These are phyloP conservation scores for Vinca minor DNA, from an alignment of 257 asterid species.

Conservation along the genomic window DNA sequence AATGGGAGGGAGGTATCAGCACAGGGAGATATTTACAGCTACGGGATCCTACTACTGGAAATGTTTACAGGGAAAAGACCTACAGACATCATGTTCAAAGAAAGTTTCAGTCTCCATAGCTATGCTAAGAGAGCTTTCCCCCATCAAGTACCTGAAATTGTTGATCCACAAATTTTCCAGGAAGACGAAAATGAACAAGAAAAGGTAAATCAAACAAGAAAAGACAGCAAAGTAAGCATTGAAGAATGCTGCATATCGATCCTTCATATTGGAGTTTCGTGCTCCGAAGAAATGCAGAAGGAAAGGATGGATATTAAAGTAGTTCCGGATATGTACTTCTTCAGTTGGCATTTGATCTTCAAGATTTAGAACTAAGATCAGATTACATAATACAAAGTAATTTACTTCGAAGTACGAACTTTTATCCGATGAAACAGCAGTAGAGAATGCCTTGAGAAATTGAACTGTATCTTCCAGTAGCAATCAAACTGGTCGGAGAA, in stretches of 20 bases:
- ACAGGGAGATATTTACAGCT: slow-evolving; percentile 17
- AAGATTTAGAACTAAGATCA: no score
- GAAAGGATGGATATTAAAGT: slow-evolving; percentile 20
- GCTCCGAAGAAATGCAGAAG: slow-evolving; percentile 12
- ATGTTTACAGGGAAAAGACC: slow-evolving; percentile 20
- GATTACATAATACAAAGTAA: no score
- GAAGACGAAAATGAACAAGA: slow-evolving; percentile 3
- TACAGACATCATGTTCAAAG: slow-evolving; percentile 7
- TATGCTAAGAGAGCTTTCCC: slow-evolving; percentile 15
- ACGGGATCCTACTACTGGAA: slow-evolving; percentile 19
- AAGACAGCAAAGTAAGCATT: not conserved
- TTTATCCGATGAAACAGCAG: no score
- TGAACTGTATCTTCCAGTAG: slow-evolving; percentile 16
- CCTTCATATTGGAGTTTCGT: slow-evolving; percentile 14
- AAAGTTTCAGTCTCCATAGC: slow-evolving; percentile 8
- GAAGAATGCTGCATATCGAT: slow-evolving; percentile 8
- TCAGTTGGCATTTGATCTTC: no score
- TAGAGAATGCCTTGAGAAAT: slow-evolving; percentile 20
- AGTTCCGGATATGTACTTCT: no score
- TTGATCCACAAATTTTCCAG: slow-evolving; percentile 12
- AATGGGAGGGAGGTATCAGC: slow-evolving; percentile 13
- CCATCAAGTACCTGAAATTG: slow-evolving; percentile 7
- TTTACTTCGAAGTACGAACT: no score
- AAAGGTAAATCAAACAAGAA: not conserved
- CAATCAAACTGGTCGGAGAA: slow-evolving; percentile 14